Conservation (phyloP, 805 yeast species). For the Sugiyamaella mastotermitis region DNA sequence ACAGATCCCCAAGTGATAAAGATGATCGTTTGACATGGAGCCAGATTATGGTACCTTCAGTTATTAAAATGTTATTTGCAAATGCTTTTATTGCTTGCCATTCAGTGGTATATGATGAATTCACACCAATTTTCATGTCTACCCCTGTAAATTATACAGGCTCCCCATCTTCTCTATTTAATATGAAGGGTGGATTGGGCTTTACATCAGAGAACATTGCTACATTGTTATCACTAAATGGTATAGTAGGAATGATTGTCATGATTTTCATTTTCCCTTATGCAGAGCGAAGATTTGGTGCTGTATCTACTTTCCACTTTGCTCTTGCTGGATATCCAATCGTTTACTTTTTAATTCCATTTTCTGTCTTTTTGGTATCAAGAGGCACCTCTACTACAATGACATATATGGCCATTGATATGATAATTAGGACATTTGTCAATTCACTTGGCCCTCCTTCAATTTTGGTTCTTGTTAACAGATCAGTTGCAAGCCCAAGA, state of each 20-base stretch:
- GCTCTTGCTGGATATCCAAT: conserved; percentile 40
- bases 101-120: conserved; percentile 46
- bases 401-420: conserved; percentile 18
- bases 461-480: conserved; percentile 46
- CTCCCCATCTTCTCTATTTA: conserved; percentile 44
- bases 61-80: conserved; percentile 12
- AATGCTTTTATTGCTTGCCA: conserved; percentile 36
- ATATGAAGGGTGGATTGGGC: conserved; percentile 45
- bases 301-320: conserved; percentile 39
- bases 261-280: conserved; percentile 47
- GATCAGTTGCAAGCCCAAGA: conserved; percentile 47
- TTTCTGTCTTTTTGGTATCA: conserved; percentile 35
- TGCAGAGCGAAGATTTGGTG: conserved; percentile 42
- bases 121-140: conserved; percentile 51
- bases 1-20: too few species aligned
- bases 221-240: conserved; percentile 43
- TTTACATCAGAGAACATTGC: conserved; percentile 44
- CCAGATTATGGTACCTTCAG: conserved; percentile 17
- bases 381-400: conserved; percentile 26
- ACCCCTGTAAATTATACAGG: conserved; percentile 19
- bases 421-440: conserved; percentile 35
- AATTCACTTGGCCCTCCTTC: conserved; percentile 48
- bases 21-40: too few species aligned
- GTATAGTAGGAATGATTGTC: conserved; percentile 47
- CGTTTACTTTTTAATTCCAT: conserved; percentile 43